Evolutionary conservation across 1,284 basidiomycete genomes (phyloP).

Genomic region (Ceratobasidium sp.): DNA sequence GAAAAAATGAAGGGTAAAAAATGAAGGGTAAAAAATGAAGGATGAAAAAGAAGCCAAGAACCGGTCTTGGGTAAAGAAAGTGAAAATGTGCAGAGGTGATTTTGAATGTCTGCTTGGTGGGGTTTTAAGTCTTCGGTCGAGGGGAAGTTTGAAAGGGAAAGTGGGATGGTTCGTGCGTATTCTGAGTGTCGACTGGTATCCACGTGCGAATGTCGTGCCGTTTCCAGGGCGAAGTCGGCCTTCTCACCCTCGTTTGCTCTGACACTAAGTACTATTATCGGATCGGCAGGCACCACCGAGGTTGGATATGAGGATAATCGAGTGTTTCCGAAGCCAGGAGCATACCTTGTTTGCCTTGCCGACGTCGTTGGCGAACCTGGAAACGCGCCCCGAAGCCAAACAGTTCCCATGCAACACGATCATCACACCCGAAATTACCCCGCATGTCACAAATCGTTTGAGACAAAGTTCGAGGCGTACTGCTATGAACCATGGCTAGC

Average conservation of each 20-base stretch:
- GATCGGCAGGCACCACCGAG: not conserved
- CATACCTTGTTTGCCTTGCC: constrained; percentile 23
- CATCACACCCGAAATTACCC: constrained; percentile 24
- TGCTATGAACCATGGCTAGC: no score
- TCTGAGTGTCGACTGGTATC: constrained; percentile 8
- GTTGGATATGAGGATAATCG: constrained; percentile 1
- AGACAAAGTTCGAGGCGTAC: not conserved
- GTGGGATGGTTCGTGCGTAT: not conserved
- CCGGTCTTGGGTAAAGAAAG: constrained; percentile 58
- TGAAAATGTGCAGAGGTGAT: constrained; percentile 46
- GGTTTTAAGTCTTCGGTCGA: constrained; percentile 9
- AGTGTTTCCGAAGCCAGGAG: not conserved
- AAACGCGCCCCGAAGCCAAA: constrained; percentile 1
- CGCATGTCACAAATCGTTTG: not conserved
- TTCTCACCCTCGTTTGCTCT: constrained; percentile 4
- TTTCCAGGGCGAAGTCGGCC: constrained; percentile 8
- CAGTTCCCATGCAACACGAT: constrained; percentile 9
- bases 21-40: constrained; percentile 43
- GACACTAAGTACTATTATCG: not conserved
- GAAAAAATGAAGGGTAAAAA: constrained; percentile 31
- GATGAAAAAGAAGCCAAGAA: constrained; percentile 55
- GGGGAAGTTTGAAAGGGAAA: constrained; percentile 1
- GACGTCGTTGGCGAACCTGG: not conserved
- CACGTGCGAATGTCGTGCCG: constrained; percentile 28
- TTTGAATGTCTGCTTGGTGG: constrained; percentile 40